A percentile compares a stretch with the other conserved stretches of the same genome.
Conservation (phyloP, 139 green algal species). For the Chlorella vulgaris region DNA sequence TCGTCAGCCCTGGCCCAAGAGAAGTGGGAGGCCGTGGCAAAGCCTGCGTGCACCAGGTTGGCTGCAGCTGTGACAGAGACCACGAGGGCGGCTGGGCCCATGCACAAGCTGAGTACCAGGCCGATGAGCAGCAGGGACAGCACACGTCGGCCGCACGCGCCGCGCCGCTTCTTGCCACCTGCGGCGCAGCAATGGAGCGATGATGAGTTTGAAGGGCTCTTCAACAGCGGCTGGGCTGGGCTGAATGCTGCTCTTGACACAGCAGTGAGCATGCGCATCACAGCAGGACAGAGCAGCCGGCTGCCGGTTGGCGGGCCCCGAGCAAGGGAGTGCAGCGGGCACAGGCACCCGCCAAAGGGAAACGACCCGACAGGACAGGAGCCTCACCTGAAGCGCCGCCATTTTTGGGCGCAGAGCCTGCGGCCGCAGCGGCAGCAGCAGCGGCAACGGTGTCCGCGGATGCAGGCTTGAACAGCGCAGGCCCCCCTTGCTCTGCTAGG, state of each 20-base stretch:
- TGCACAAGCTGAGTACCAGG: conserved; percentile 20
- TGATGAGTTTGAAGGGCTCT: neutral
- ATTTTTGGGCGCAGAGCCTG: too few species aligned
- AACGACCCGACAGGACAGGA: too few species aligned
- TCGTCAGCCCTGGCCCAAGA: neutral
- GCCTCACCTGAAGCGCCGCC: too few species aligned
- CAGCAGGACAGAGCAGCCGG: too few species aligned
- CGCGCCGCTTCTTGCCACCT: conserved; percentile 20
- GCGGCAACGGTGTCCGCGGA: neutral
- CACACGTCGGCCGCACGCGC: conserved; percentile 5
- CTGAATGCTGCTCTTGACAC: neutral
- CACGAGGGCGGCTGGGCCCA: neutral
- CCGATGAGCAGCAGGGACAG: conserved; percentile 9
- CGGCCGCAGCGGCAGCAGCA: neutral
- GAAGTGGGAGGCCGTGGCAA: conserved; percentile 22
- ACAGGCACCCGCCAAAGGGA: too few species aligned
- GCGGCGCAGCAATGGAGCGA: neutral
- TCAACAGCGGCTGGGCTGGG: too few species aligned
- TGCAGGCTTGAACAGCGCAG: conserved; percentile 20
- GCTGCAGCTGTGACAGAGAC: conserved; percentile 19
- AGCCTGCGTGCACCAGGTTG: conserved; percentile 30
- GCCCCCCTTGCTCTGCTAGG: conserved; percentile 20
- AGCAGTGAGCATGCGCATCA: too few species aligned
- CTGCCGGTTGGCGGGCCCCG: too few species aligned
- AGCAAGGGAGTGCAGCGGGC: too few species aligned